Conservation (phyloP, 768 basidiomycete species). For the Naganishia kalamii region DNA sequence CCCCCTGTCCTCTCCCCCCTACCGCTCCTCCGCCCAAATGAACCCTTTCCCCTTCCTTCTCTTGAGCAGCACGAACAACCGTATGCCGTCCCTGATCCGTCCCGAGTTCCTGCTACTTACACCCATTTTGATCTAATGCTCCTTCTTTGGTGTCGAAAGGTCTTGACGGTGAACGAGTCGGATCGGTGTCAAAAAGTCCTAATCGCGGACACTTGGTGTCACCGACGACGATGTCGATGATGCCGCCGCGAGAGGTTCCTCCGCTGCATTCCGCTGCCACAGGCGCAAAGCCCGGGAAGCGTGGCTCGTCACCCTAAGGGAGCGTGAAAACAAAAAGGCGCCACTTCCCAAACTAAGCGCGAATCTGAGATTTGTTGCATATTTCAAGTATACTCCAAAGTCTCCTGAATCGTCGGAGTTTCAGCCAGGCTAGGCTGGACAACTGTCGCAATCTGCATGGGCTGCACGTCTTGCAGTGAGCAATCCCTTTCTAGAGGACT, state of each 20-base stretch:
- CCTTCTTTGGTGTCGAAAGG: slow-evolving; percentile 19
- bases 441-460: too few species aligned
- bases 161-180: slow-evolving; percentile 20
- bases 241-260: not conserved
- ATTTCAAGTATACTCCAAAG: too few species aligned
- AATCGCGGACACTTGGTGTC: not conserved
- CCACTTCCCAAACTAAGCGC: too few species aligned
- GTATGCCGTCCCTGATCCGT: not conserved
- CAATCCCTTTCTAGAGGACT: too few species aligned
- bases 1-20: not conserved
- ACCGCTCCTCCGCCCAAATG: not conserved
- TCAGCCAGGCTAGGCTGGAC: too few species aligned
- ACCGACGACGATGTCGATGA: slow-evolving; percentile 1
- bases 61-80: slow-evolving; percentile 10
- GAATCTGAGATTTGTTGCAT: too few species aligned
- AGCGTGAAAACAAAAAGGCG: too few species aligned
- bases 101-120: not conserved
- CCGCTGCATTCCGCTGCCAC: not conserved
- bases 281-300: not conserved
- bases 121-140: slow-evolving; percentile 15
- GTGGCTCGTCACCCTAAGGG: too few species aligned
- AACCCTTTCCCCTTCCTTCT: too few species aligned
- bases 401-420: too few species aligned
- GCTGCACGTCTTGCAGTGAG: too few species aligned
- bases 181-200: slow-evolving; percentile 15